Evolutionary conservation across 2,329 filamentous ascomycete species (phyloP), one percentile per base, ranked within the genome.

Genomic region (Exophiala oligosperma): DNA sequence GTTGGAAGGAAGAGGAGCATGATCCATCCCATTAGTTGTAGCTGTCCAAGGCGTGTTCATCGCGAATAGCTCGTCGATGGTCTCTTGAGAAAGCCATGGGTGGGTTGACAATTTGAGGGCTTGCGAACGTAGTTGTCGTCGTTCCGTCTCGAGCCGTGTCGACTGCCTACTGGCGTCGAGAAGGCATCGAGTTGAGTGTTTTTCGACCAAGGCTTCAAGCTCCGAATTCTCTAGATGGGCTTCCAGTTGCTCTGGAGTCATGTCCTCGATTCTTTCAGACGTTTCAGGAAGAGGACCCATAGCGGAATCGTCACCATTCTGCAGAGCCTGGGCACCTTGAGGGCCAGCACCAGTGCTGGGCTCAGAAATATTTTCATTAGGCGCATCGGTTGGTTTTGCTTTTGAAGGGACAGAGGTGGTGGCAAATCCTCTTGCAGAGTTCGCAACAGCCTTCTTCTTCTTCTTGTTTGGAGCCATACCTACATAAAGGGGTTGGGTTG

Each of bases 321-420:
- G n/a, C n/a, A 23, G 17, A 21, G 17, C 29, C 46, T 23, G 23
- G 21, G 24, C 32, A 14, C 37, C 24, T 35, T 54, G 32, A 23
- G 11, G 43, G 14, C 8, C 5, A 9, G 28, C 6, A 17, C 28
- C 23, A 6, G 23, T 23, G 6, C 62, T 53, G 49, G 43, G 12
- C 37, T 56, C 50, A 23, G 62, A 54, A 26, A 61, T 57, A 49
- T 35, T 56, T 43, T 67, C 35, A 43, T 52, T 52, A 44, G 66
- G 62, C 50, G 76, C 63, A 43, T 76, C 73, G 38, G 75, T 70
- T 58, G 73, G 62, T 69, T 93, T 91, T 47, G 83, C 79, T 71
- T 92, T 96, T 24, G 91, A 95, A 44, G 92, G 91, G 59, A 96
- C 83, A 1, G 93, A 97, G 11, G 91, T 95, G 4, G 94, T 99